Conservation (phyloP, 2,329 filamentous ascomycete genomes). For the Paraphaeosphaeria sporulosa region DNA sequence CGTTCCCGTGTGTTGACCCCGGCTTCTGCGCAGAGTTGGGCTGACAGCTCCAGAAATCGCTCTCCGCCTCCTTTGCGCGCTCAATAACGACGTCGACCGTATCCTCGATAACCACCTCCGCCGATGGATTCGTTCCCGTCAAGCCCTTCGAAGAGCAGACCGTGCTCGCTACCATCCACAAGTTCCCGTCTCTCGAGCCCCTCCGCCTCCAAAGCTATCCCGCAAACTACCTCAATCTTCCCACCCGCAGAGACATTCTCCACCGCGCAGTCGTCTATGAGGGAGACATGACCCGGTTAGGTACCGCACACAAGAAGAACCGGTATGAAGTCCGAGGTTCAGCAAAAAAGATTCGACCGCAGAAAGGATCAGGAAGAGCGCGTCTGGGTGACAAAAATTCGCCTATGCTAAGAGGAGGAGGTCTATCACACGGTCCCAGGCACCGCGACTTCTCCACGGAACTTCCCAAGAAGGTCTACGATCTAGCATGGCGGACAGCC, state of each 20-base stretch:
- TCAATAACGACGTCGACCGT: constrained; percentile 55
- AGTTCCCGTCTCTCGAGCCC: constrained; percentile 89
- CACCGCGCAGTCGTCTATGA: constrained; percentile 93
- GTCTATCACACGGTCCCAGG: constrained; percentile 87
- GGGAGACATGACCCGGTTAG: constrained; percentile 80
- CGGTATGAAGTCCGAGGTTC: constrained; percentile 85
- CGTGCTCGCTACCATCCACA: constrained; percentile 85
- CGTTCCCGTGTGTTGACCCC: constrained; percentile 55
- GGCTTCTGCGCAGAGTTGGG: constrained; percentile 43
- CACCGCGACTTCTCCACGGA: constrained; percentile 88
- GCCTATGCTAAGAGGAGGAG: constrained; percentile 83
- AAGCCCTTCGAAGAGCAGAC: constrained; percentile 51
- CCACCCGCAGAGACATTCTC: constrained; percentile 87
- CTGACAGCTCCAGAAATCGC: constrained; percentile 38
- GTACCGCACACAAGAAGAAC: constrained; percentile 68
- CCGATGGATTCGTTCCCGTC: constrained; percentile 46
- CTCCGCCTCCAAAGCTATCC: constrained; percentile 79
- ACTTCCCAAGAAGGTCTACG: constrained; percentile 89
- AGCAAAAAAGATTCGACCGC: constrained; percentile 78
- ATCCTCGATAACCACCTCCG: constrained; percentile 52
- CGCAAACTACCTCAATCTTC: constrained; percentile 82
- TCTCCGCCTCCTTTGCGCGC: constrained; percentile 34
- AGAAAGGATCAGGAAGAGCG: constrained; percentile 85
- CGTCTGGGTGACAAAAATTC: constrained; percentile 83
- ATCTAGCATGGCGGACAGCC: constrained; percentile 93